Evolutionary conservation across 176 grass and related monocot genomes (phyloP).

Genomic region (Luzula sylvatica): DNA sequence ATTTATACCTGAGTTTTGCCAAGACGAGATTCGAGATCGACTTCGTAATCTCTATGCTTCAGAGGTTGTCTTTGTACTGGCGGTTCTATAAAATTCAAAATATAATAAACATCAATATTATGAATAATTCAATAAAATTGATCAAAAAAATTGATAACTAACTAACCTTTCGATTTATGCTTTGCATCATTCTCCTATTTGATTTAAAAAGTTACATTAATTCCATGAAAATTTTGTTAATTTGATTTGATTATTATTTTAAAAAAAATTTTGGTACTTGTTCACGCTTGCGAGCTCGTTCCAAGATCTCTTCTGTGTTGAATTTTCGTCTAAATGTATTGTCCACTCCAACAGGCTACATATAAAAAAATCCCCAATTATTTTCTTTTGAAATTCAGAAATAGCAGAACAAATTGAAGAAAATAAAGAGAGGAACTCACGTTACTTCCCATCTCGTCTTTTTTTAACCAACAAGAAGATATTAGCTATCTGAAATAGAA

Average conservation of each 20-base stretch:
- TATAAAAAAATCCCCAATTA: slow-evolving; percentile 6
- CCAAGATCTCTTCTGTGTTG: slow-evolving; percentile 80
- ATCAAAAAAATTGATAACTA: background rate
- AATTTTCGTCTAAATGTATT: slow-evolving; percentile 93
- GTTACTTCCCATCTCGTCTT: slow-evolving; percentile 36
- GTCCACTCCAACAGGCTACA: slow-evolving; percentile 65
- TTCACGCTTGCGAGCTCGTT: slow-evolving; percentile 75
- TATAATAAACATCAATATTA: background rate
- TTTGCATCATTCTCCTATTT: slow-evolving; percentile 38
- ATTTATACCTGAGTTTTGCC: slow-evolving; percentile 85
- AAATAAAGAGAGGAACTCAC: slow-evolving; percentile 30
- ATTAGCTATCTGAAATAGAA: background rate
- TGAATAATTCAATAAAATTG: background rate
- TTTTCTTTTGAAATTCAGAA: slow-evolving; percentile 1
- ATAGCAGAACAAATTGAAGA: background rate
- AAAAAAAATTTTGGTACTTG: slow-evolving; percentile 30
- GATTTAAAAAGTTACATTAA: background rate
- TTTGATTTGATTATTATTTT: background rate
- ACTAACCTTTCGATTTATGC: slow-evolving; percentile 60
- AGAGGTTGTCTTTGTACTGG: slow-evolving; percentile 88
- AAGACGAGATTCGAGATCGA: slow-evolving; percentile 94
- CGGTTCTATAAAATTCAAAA: slow-evolving; percentile 36
- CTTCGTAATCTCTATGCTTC: slow-evolving; percentile 97
- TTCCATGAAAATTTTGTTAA: too few relatives aligned
- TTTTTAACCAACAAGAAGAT: background rate